Conservation (phyloP, 768 basidiomycete genomes). For the Amanita polypyramis region DNA sequence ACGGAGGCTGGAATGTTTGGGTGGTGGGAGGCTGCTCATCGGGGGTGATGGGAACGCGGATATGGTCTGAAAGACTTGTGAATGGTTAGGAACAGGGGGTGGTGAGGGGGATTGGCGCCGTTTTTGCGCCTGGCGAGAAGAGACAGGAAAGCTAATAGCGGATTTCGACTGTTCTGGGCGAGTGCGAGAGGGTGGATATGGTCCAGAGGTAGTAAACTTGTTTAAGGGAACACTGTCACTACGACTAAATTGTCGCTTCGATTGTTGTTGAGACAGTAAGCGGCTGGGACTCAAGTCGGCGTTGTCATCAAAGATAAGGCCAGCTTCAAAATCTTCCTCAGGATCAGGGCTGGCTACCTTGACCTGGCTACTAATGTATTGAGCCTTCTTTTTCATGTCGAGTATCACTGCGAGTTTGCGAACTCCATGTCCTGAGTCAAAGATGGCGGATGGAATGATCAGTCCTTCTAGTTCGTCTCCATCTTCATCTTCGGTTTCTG, state of each 20-base stretch:
- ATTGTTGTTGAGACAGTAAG: slow-evolving; percentile 39
- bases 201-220: slow-evolving; percentile 25
- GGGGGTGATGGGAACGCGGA: slow-evolving; percentile 35
- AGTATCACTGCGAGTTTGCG: slow-evolving; percentile 40
- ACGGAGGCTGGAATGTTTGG: slow-evolving; percentile 67
- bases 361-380: slow-evolving; percentile 24
- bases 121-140: slow-evolving; percentile 56
- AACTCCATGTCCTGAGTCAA: slow-evolving; percentile 58
- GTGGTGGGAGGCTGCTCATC: slow-evolving; percentile 42
- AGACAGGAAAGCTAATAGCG: slow-evolving; percentile 60
- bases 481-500: slow-evolving; percentile 65
- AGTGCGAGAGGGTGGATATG: slow-evolving; percentile 55
- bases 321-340: slow-evolving; percentile 82
- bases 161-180: slow-evolving; percentile 63
- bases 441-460: slow-evolving; percentile 65
- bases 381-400: slow-evolving; percentile 45
- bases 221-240: slow-evolving; percentile 53
- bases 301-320: slow-evolving; percentile 77
- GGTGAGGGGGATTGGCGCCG: slow-evolving; percentile 63
- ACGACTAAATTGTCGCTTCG: slow-evolving; percentile 34
- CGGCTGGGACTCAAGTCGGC: slow-evolving; percentile 74
- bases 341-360: slow-evolving; percentile 50
- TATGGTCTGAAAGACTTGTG: slow-evolving; percentile 53
- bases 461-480: slow-evolving; percentile 76
- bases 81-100: slow-evolving; percentile 46